Conservation (phyloP, 2,329 filamentous ascomycete genomes). For the Madurella mycetomatis region DNA sequence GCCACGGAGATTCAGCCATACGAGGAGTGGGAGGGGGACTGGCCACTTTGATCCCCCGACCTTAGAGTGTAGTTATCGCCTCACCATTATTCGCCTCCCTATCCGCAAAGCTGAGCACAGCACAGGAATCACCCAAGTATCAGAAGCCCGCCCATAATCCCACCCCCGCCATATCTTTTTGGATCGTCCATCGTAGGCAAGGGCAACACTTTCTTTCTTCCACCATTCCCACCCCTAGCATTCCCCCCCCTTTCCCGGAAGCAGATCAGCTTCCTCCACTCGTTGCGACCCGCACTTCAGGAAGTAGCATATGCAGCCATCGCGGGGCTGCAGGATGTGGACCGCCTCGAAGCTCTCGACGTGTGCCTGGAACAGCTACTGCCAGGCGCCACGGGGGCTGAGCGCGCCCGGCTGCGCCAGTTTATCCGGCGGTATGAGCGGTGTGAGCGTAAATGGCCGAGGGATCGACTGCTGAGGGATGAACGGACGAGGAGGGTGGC, state of each 20-base stretch:
- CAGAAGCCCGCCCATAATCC: background rate
- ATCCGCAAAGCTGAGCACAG: background rate
- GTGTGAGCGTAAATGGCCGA: conserved; percentile 66
- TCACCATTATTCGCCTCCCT: background rate
- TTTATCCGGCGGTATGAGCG: conserved; percentile 50
- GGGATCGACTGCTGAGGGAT: conserved; percentile 83
- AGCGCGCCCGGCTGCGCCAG: conserved; percentile 44
- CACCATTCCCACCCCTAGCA: background rate
- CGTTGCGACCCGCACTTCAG: conserved; percentile 4
- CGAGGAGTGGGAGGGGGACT: background rate
- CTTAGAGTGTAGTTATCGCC: background rate
- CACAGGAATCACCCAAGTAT: background rate
- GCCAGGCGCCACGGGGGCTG: conserved; percentile 31
- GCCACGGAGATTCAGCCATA: background rate
- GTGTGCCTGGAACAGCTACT: conserved; percentile 40
- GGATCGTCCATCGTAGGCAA: background rate
- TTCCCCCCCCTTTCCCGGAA: background rate
- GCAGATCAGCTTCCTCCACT: conserved; percentile 7
- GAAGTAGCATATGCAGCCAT: background rate
- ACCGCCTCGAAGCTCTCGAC: conserved; percentile 44
- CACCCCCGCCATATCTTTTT: background rate
- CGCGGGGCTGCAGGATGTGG: background rate
- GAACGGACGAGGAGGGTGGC: conserved; percentile 59
- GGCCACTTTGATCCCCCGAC: background rate
- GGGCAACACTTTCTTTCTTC: background rate